phyloP scores from a whole-genome alignment of 139 green algal species.

The Ulvella scutata region DNA sequence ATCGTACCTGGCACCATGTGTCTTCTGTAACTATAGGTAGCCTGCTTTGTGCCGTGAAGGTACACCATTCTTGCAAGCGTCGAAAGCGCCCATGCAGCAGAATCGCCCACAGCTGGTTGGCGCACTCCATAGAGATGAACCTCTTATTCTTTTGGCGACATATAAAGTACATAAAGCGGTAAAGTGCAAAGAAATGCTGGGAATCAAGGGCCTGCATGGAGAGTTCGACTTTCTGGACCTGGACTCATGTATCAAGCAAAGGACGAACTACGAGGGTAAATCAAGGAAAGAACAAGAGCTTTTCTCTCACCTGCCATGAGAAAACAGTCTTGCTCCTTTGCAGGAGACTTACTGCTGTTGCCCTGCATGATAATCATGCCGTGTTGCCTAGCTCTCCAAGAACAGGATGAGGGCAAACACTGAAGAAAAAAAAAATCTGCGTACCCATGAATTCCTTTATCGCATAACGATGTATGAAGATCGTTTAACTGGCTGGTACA shows the following conservation, averaged over 20 bases:
- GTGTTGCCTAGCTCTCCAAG: too few species aligned
- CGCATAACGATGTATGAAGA: background rate
- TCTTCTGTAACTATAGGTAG: conserved; percentile 39
- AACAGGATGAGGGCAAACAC: too few species aligned
- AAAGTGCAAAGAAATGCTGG: conserved; percentile 27
- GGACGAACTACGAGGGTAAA: background rate
- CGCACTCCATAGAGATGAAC: conserved; percentile 9
- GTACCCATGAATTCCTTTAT: background rate
- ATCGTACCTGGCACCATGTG: conserved; percentile 48
- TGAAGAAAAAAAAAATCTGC: too few species aligned
- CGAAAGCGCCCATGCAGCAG: conserved; percentile 41
- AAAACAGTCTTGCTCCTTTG: background rate
- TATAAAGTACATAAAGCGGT: conserved; percentile 31
- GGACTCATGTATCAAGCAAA: background rate
- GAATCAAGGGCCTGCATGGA: conserved; percentile 26
- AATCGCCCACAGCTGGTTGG: conserved; percentile 31
- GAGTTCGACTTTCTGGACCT: too few species aligned
- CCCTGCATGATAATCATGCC: background rate
- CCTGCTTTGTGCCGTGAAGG: conserved; percentile 11
- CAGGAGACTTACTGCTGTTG: background rate
- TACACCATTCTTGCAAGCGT: conserved; percentile 39
- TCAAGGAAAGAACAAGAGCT: background rate
- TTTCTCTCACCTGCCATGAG: background rate
- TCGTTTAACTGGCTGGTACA: too few species aligned
- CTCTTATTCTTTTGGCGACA: conserved; percentile 14